Evolutionary conservation across 2,329 filamentous ascomycete genomes (phyloP).

Genomic region (Erysiphe pulchra): DNA sequence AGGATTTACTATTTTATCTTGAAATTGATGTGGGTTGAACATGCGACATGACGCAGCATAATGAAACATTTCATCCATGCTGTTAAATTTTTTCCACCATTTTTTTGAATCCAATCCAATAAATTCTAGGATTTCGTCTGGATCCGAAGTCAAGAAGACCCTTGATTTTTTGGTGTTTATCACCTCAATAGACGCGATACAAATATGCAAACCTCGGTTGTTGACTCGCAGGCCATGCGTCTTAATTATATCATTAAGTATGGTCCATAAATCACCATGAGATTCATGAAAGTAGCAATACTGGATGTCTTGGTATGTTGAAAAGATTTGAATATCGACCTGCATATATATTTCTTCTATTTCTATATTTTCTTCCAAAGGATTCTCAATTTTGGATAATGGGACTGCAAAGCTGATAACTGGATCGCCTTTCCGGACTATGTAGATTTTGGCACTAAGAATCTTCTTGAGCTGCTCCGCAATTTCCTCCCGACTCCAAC

Average conservation of each 20-base stretch:
- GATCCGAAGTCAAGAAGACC: slow-evolving; percentile 33
- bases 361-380: neutral
- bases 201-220: slow-evolving; percentile 34
- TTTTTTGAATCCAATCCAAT: slow-evolving; percentile 26
- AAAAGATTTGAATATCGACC: slow-evolving; percentile 37
- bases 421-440: slow-evolving; percentile 11
- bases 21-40: slow-evolving; percentile 16
- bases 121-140: slow-evolving; percentile 30
- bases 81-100: slow-evolving; percentile 30
- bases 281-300: slow-evolving; percentile 45
- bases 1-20: neutral
- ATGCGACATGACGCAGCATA: slow-evolving; percentile 33
- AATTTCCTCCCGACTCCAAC: neutral
- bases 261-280: slow-evolving; percentile 47
- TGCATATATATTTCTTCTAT: slow-evolving; percentile 26
- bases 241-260: slow-evolving; percentile 36
- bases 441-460: slow-evolving; percentile 21
- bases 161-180: slow-evolving; percentile 25
- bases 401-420: slow-evolving; percentile 27
- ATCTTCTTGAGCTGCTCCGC: slow-evolving; percentile 14
- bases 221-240: slow-evolving; percentile 40
- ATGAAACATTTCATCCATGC: slow-evolving; percentile 29
- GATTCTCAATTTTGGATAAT: slow-evolving; percentile 18
- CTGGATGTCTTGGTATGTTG: slow-evolving; percentile 16
- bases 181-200: slow-evolving; percentile 40